Base-by-base conservation (phyloP, 495 filamentous ascomycete genomes). In the Cairneyella variabilis region DNA sequence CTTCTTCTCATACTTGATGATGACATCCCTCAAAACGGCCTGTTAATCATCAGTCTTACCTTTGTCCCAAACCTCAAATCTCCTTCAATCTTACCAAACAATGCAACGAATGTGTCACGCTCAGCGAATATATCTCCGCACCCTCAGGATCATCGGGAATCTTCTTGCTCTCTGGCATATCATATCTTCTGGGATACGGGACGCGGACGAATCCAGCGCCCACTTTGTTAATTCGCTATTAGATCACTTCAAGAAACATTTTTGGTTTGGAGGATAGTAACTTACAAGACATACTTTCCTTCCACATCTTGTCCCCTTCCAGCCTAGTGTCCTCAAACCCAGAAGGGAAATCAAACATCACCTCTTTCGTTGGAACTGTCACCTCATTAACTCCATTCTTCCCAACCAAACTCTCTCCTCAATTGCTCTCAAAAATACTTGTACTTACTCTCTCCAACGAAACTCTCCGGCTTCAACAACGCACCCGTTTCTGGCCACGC, bases 181-280 rank as follows among this genome's bases (percentile, higher is more conserved):
- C 53, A 28, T 56, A 63, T 28, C 39, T 47, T 8, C 64, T 41
- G 1, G 64, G 64, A 46, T 53, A 42, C 0, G 64, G 54, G 3
- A 67, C 64, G n/a, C 59, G 57, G 12, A 67, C 20, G 47, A 67
- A 67, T 27, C 64, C 64, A 0, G 62, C 38, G 12, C 64, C 64
- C 25, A 61, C 64, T 67, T 22, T 20, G 2, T 4, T 22, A 17
- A 34, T n/a, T 53, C 27, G 51, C 25, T n/a, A 34, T 40, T 12
- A 8, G 7, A 23, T 7, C 8, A 25, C 2, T 17, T 17, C 22
- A 38, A 32, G 7, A 20, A 17, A 12, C 38, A 28, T 7, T 8
- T 4, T 20, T 4, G 10, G 21, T 32, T 16, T n/a, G 27, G 48
- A 20, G 22, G 10, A 34, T 34, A 11, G 10, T n/a, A 37, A 45